phyloP scores from a whole-genome alignment of 192 early-diverging fungal genomes.

The Chytriomyces confervae region DNA sequence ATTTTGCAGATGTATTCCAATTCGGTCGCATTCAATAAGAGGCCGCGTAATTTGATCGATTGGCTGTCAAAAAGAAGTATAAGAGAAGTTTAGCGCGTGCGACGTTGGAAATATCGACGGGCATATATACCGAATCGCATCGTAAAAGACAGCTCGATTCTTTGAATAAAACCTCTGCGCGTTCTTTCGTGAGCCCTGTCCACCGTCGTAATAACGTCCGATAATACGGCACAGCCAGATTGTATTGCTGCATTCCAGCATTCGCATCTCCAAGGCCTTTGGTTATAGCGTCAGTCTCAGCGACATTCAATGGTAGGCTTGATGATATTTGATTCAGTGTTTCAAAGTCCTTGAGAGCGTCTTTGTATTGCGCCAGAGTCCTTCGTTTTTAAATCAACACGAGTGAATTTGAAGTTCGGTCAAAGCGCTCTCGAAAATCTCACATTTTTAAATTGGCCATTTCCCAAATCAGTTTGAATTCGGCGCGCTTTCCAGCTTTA shows the following conservation, averaged over 20 bases:
- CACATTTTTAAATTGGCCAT: slow-evolving; percentile 22
- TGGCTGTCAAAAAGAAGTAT: background rate
- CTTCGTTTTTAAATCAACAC: background rate
- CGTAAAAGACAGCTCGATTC: slow-evolving; percentile 6
- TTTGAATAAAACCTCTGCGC: slow-evolving; percentile 27
- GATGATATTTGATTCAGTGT: slow-evolving; percentile 1
- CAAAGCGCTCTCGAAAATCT: background rate
- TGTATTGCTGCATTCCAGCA: background rate
- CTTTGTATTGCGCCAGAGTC: background rate
- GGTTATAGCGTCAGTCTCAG: slow-evolving; percentile 11
- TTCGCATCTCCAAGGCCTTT: slow-evolving; percentile 16
- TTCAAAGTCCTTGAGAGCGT: slow-evolving; percentile 18
- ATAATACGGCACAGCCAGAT: background rate
- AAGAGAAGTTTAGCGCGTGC: background rate
- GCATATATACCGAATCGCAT: background rate
- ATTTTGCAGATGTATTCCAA: slow-evolving; percentile 23
- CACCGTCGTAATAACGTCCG: background rate
- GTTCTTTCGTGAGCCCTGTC: slow-evolving; percentile 1
- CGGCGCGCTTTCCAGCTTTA: slow-evolving; percentile 5
- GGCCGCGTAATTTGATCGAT: background rate
- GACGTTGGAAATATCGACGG: background rate
- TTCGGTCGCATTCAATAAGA: slow-evolving; percentile 29
- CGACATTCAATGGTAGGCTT: background rate
- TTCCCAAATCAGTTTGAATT: slow-evolving; percentile 12
- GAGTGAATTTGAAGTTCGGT: background rate